Evolutionary conservation across 768 basidiomycete species (phyloP).

Genomic region (Leccinellum albellum): DNA sequence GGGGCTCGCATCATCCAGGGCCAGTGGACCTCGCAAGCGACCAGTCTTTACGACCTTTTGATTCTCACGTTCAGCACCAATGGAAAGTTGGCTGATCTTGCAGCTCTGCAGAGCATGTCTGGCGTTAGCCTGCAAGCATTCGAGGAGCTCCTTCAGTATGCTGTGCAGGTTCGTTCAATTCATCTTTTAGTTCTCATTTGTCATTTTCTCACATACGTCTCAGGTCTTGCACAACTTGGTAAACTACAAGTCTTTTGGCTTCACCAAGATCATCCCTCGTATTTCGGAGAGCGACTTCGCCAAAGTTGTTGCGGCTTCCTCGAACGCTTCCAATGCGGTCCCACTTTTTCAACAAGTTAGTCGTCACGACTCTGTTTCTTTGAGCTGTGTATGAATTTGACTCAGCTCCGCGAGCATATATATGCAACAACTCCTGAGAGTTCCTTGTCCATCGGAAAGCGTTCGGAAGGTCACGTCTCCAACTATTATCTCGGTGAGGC

Average conservation of each 20-base stretch:
- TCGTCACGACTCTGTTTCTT: not conserved
- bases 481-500: slow-evolving; percentile 82
- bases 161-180: slow-evolving; percentile 53
- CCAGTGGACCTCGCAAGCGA: slow-evolving; percentile 76
- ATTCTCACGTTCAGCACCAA: slow-evolving; percentile 63
- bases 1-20: slow-evolving; percentile 80
- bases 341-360: slow-evolving; percentile 62
- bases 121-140: slow-evolving; percentile 59
- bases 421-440: slow-evolving; percentile 64
- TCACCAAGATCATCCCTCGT: slow-evolving; percentile 83
- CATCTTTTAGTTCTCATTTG: not conserved
- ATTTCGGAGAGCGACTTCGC: slow-evolving; percentile 58
- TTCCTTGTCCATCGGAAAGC: slow-evolving; percentile 76
- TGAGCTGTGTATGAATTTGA: slow-evolving; percentile 2
- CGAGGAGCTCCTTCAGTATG: slow-evolving; percentile 67
- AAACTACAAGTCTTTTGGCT: slow-evolving; percentile 81
- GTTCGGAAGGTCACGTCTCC: slow-evolving; percentile 68
- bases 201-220: not conserved
- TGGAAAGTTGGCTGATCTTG: slow-evolving; percentile 56
- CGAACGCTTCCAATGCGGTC: slow-evolving; percentile 50
- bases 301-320: slow-evolving; percentile 57
- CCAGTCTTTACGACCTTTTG: slow-evolving; percentile 66
- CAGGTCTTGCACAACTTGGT: slow-evolving; percentile 43
- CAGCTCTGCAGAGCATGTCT: slow-evolving; percentile 48
- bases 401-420: slow-evolving; percentile 69